Conservation (phyloP, 176 grass and related monocot species). For the Lolium rigidum region DNA sequence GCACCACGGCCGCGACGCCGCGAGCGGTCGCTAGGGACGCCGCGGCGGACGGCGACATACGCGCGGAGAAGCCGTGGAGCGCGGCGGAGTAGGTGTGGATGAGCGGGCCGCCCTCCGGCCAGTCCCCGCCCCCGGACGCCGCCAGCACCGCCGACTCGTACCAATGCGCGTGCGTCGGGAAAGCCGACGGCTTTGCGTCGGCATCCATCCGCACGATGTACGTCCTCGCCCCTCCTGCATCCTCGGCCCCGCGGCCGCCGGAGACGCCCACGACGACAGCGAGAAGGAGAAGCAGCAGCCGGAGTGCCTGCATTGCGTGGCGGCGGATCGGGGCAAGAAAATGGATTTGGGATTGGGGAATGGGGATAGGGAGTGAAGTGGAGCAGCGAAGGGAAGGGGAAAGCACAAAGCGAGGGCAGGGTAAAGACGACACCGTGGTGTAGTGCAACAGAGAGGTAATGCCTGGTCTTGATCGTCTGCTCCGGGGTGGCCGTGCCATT, state of each 20-base stretch:
- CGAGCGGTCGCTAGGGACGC: constrained; percentile 39
- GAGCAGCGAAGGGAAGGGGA: constrained; percentile 15
- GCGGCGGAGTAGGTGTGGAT: constrained; percentile 91
- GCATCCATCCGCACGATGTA: constrained; percentile 91
- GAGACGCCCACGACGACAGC: neutral
- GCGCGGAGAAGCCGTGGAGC: constrained; percentile 82
- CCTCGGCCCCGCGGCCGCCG: neutral
- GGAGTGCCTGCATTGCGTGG: constrained; percentile 34
- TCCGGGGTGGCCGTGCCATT: neutral
- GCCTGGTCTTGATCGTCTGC: neutral
- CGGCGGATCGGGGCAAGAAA: constrained; percentile 30
- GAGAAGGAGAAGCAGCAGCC: neutral
- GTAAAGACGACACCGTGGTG: constrained; percentile 13
- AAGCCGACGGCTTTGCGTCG: constrained; percentile 87
- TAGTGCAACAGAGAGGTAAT: neutral
- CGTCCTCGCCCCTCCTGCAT: constrained; percentile 46
- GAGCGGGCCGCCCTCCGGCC: constrained; percentile 65
- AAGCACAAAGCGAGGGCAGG: constrained; percentile 34
- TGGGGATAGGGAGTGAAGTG: neutral
- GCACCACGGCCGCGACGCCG: constrained; percentile 72
- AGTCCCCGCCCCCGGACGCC: constrained; percentile 43
- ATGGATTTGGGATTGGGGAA: neutral
- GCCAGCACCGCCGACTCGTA: constrained; percentile 71
- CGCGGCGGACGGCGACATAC: constrained; percentile 59
- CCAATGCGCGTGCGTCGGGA: constrained; percentile 92